These are phyloP conservation scores for Penicillium psychrofluorescens DNA, from an alignment of 495 filamentous ascomycete species.

Conservation along the genomic window DNA sequence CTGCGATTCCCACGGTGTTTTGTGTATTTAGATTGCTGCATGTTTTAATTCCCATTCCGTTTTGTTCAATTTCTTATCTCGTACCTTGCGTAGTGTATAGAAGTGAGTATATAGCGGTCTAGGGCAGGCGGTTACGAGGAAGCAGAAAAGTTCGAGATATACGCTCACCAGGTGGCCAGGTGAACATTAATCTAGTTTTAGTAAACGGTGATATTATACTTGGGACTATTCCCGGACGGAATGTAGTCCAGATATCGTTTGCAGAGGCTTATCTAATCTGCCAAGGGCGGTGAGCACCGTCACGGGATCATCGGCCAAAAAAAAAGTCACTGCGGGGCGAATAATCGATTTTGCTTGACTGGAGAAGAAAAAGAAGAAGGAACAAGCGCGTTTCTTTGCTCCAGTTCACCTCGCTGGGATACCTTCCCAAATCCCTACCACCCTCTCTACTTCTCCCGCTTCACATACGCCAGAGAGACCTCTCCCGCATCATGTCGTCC, in stretches of 20 bases:
- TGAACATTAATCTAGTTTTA: too few species aligned
- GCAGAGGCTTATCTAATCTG: not conserved
- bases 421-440: too few species aligned
- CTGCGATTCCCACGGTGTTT: too few species aligned
- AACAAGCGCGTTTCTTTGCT: not conserved
- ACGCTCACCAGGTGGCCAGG: too few species aligned
- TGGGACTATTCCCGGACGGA: too few species aligned
- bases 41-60: conserved; percentile 4
- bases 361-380: too few species aligned
- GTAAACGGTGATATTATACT: too few species aligned
- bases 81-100: not conserved
- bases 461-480: not conserved
- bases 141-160: too few species aligned
- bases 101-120: too few species aligned
- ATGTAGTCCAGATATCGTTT: too few species aligned
- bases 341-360: not conserved
- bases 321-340: conserved; percentile 16
- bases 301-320: conserved; percentile 26
- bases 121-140: too few species aligned
- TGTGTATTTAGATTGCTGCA: conserved; percentile 24
- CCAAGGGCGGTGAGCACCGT: conserved; percentile 18
- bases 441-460: not conserved
- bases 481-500: conserved; percentile 48
- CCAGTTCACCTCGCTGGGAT: not conserved
- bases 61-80: not conserved